Conservation (phyloP, 306 rosid species). For the Erythrophleum fordii region DNA sequence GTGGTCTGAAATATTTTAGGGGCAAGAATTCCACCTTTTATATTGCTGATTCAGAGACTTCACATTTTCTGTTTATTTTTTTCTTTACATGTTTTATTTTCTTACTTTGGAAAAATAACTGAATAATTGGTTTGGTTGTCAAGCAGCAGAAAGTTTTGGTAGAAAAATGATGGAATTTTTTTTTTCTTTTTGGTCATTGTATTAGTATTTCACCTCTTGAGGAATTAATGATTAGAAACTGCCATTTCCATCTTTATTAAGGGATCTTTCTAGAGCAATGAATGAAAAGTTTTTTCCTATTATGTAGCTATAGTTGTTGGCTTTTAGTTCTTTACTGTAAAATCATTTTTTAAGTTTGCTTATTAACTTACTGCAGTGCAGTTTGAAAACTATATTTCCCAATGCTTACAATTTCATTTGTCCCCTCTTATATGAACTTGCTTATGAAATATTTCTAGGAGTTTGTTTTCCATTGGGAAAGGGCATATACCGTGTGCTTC, state of each 20-base stretch:
- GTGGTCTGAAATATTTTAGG: background rate
- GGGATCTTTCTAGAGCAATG: constrained; percentile 12
- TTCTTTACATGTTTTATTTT: background rate
- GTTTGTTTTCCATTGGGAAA: constrained; percentile 93
- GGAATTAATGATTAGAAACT: constrained; percentile 23
- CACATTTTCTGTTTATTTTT: background rate
- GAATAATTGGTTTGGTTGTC: constrained; percentile 1
- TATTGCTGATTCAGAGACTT: constrained; percentile 25
- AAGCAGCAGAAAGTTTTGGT: background rate
- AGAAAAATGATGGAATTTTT: constrained; percentile 13
- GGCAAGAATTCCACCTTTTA: constrained; percentile 23
- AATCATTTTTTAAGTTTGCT: constrained; percentile 25
- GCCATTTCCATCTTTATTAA: background rate
- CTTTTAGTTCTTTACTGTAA: constrained; percentile 25
- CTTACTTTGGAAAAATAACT: background rate
- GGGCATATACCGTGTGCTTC: constrained; percentile 84
- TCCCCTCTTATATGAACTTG: constrained; percentile 34
- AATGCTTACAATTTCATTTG: constrained; percentile 25
- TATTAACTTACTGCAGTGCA: constrained; percentile 18
- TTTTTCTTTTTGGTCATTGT: background rate
- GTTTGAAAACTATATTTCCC: background rate
- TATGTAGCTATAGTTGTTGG: constrained; percentile 20
- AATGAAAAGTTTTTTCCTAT: background rate
- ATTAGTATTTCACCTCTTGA: constrained; percentile 3
- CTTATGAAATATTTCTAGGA: constrained; percentile 54